Evolutionary conservation across 1,284 basidiomycete species (phyloP).

Genomic region (Ceratobasidium sp.): DNA sequence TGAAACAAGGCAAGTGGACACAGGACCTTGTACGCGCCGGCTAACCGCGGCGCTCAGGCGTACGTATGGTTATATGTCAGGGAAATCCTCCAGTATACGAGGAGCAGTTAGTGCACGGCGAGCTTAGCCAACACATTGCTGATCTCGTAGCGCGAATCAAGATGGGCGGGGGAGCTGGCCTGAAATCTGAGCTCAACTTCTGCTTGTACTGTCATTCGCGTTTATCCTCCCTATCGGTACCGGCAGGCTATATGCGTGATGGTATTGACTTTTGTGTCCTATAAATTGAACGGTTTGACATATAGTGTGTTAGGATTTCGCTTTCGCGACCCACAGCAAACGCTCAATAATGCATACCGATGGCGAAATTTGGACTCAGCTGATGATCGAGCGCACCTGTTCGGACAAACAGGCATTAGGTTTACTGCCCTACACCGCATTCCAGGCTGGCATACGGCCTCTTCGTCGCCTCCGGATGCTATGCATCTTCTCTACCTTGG

Average conservation of each 20-base stretch:
- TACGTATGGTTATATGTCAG: not conserved
- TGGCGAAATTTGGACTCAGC: not conserved
- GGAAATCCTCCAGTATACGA: not conserved
- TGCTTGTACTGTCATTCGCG: not conserved
- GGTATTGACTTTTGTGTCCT: not conserved
- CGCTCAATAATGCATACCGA: not conserved
- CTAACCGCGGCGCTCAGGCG: not conserved
- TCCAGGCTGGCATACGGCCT: constrained; percentile 18
- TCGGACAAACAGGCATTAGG: constrained; percentile 6
- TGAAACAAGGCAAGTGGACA: constrained; percentile 12
- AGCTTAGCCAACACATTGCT: not conserved
- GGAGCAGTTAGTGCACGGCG: not conserved
- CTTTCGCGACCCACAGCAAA: not conserved
- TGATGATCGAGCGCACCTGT: not conserved
- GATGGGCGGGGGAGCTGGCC: constrained; percentile 4
- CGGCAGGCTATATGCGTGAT: not conserved
- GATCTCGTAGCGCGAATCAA: not conserved
- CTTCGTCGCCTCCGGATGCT: not conserved
- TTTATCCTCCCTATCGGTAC: not conserved
- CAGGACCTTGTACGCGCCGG: not conserved
- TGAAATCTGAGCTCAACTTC: constrained; percentile 5
- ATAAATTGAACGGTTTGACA: not conserved
- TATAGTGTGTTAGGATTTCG: not conserved
- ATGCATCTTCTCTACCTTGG: constrained; percentile 37
- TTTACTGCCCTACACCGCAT: not conserved